Evolutionary conservation across 2,329 filamentous ascomycete species (phyloP), one percentile per base, ranked within the genome.

Genomic region (Metarhizium robertsii): DNA sequence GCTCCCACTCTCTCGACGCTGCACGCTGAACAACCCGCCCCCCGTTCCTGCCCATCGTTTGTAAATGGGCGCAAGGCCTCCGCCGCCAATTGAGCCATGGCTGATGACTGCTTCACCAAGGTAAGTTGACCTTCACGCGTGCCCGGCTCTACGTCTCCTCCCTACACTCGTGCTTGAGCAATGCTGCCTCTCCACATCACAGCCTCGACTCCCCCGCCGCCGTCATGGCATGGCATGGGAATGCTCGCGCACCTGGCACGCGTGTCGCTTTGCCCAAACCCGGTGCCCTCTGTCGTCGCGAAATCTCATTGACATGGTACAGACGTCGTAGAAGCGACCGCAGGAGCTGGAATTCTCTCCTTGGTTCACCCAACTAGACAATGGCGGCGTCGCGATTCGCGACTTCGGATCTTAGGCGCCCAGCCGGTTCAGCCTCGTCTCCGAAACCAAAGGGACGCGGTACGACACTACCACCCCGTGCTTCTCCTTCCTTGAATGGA

Each of bases 361-460:
- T 63, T 57, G 60, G 20, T 25, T 65, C 58, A 61, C 58, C 61
- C 13, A 34, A 34, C 7, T 34, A 34, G 32, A 72, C 62, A 63
- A 78, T 77, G 75, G 73, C 75, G 62, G 70, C 75, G 55, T 72
- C 74, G 64, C 73, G 75, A 62, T 76, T 74, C 63, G 68, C 71
- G 57, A 62, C 71, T 58, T 67, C 71, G 65, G 76, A 79, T 65
- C 69, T 78, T 59, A 75, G 76, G 64, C 75, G 76, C 57, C 76
- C 78, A 63, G 74, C 80, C 60, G 78, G 77, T 60, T 83, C 57
- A 7, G 38, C 38, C 38, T 40, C 38, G 10, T 58, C 80, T 57
- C 80, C 80, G 43, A 75, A 78, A 67, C 76, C 79, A 32, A 83
- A 81, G 66, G 75, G 74, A 62, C 76, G 79, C 70, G 78, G 78